Evolutionary conservation across 1,284 basidiomycete species (phyloP).

Genomic region (Pholiota adiposa): DNA sequence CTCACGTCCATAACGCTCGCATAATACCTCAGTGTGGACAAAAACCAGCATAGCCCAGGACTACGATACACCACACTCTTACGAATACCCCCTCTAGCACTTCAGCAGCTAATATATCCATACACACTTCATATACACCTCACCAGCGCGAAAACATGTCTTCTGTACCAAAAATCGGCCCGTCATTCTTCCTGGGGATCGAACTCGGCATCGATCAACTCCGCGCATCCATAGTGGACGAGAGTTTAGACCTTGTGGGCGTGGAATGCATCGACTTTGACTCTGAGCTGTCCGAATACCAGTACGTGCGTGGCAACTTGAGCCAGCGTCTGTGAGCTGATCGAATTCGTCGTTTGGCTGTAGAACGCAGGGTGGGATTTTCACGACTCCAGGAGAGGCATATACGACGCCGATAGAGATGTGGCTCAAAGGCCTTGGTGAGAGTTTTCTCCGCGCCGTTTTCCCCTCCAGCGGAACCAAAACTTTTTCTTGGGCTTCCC

Average conservation of each 20-base stretch:
- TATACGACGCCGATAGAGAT: conserved; percentile 85
- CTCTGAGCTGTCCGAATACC: conserved; percentile 75
- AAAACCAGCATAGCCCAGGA: conserved; percentile 7
- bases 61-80: conserved; percentile 22
- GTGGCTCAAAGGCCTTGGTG: conserved; percentile 84
- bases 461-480: conserved; percentile 46
- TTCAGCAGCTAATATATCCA: conserved; percentile 32
- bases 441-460: conserved; percentile 34
- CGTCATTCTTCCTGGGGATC: conserved; percentile 72
- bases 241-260: conserved; percentile 76
- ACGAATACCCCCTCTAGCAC: conserved; percentile 31
- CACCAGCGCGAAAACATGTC: conserved; percentile 42
- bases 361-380: conserved; percentile 83
- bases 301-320: conserved; percentile 47
- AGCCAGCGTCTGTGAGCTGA: conserved; percentile 10
- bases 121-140: conserved; percentile 14
- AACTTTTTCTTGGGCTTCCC: conserved; percentile 35
- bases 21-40: conserved; percentile 16
- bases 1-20: conserved; percentile 20
- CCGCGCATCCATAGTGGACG: conserved; percentile 79
- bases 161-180: conserved; percentile 53
- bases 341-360: conserved; percentile 5
- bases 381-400: conserved; percentile 82
- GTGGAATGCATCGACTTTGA: conserved; percentile 83
- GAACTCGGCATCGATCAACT: conserved; percentile 83